phyloP scores from a whole-genome alignment of 345 rosid genomes.

The Laguncularia racemosa region DNA sequence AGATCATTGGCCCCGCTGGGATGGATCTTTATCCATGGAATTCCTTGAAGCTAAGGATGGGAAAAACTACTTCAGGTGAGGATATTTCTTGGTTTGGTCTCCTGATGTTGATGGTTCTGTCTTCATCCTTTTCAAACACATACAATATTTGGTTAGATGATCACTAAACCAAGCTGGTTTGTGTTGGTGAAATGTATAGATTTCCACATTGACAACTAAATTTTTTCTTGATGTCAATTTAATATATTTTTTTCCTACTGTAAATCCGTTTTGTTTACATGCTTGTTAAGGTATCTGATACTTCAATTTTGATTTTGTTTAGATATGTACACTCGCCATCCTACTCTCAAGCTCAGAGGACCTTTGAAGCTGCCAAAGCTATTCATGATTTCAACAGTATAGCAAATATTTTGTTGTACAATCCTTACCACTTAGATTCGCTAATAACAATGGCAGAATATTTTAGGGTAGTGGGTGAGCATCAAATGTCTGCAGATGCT shows the following conservation, averaged over 20 bases:
- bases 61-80: constrained; percentile 62
- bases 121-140: neutral
- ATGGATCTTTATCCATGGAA: constrained; percentile 83
- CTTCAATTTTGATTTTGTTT: constrained; percentile 3
- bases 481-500: constrained; percentile 82
- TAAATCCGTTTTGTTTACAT: too few species aligned
- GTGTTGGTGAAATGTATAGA: too few species aligned
- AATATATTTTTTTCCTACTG: too few species aligned
- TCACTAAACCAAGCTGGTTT: too few species aligned
- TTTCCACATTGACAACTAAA: too few species aligned
- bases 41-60: constrained; percentile 66
- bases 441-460: constrained; percentile 88
- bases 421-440: constrained; percentile 91
- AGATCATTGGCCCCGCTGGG: constrained; percentile 92
- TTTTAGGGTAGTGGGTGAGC: constrained; percentile 74
- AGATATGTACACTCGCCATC: constrained; percentile 56
- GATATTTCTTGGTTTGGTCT: neutral
- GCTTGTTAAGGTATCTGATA: neutral
- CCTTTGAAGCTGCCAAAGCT: constrained; percentile 81
- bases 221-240: too few species aligned
- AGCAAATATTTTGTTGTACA: constrained; percentile 49
- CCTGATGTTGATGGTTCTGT: neutral
- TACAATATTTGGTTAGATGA: too few species aligned
- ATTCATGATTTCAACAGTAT: constrained; percentile 77
- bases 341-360: constrained; percentile 62